phyloP scores from a whole-genome alignment of 2,329 filamentous ascomycete genomes.

The Diaporthe amygdali region DNA sequence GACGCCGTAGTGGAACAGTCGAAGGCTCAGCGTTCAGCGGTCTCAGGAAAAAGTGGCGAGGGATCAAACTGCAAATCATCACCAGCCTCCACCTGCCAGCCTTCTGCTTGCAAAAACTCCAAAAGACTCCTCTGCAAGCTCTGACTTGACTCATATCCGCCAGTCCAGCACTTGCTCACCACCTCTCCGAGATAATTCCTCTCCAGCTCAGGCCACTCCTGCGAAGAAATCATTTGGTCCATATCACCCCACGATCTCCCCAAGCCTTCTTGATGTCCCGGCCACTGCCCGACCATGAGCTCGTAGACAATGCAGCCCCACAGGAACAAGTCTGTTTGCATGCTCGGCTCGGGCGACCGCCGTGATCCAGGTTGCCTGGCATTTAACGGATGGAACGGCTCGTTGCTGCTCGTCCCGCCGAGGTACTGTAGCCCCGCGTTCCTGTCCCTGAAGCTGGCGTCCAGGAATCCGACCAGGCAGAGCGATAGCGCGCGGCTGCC shows the following conservation, averaged over 20 bases:
- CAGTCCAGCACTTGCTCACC: neutral
- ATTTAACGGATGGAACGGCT: neutral
- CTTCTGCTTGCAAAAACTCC: neutral
- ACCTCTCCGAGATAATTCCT: neutral
- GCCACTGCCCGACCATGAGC: neutral
- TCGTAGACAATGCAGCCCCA: neutral
- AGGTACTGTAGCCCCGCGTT: neutral
- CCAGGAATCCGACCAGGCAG: neutral
- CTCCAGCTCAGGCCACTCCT: neutral
- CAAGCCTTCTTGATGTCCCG: neutral
- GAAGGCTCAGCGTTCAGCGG: neutral
- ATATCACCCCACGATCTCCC: neutral
- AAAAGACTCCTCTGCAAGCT: neutral
- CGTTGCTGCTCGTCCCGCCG: neutral
- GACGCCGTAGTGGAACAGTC: too few relatives aligned
- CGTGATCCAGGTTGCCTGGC: neutral
- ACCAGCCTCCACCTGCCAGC: neutral
- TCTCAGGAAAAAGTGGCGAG: neutral
- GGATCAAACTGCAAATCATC: neutral
- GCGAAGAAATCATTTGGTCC: neutral
- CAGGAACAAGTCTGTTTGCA: neutral
- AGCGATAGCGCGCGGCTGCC: neutral
- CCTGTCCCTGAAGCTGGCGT: neutral
- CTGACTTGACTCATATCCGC: neutral
- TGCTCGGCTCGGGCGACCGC: neutral